These are phyloP conservation scores for Melaleuca quinquenervia DNA, from an alignment of 345 rosid species.

Conservation along the genomic window DNA sequence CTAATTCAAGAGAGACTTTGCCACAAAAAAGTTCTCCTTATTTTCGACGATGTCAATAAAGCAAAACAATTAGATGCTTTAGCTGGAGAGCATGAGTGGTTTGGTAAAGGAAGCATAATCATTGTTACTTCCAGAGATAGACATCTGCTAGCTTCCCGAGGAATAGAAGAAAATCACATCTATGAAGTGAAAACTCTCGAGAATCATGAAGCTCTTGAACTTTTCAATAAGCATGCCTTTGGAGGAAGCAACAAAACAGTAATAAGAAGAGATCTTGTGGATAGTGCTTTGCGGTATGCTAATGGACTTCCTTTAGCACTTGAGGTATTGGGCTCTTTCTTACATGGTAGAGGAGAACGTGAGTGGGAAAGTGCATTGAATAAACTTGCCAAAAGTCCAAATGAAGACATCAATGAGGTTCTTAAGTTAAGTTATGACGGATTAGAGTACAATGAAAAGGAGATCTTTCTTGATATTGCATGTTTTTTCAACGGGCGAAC, in stretches of 20 bases:
- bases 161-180: no score
- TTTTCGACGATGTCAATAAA: slow-evolving; percentile 10
- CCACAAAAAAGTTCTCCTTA: neutral
- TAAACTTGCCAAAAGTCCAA: accelerated
- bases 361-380: accelerated
- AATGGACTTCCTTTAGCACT: neutral
- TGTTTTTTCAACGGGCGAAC: accelerated
- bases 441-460: accelerated
- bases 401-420: accelerated
- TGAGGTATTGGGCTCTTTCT: neutral
- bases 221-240: no score
- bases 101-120: neutral
- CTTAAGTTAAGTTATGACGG: neutral
- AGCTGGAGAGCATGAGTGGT: neutral
- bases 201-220: no score
- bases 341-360: accelerated
- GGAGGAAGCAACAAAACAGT: neutral
- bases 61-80: neutral
- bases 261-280: accelerated
- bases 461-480: neutral
- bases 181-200: no score
- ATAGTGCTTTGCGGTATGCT: accelerated
- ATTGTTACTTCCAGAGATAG: neutral
- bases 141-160: neutral
- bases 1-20: neutral